Evolutionary conservation across 768 basidiomycete genomes (phyloP).

Genomic region (Pisolithus marmoratus): DNA sequence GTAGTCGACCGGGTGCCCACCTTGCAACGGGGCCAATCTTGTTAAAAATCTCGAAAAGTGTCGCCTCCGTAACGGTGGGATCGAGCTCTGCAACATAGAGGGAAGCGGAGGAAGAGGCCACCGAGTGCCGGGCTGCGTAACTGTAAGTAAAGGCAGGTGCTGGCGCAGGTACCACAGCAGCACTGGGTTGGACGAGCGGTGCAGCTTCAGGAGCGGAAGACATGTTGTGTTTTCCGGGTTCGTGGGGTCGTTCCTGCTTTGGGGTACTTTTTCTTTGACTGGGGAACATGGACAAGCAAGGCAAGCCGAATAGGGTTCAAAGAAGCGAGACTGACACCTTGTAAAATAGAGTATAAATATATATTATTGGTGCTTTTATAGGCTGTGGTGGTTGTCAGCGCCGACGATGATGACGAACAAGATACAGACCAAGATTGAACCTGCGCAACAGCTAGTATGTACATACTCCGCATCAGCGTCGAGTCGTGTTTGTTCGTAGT

Average conservation of each 20-base stretch:
- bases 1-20: slow-evolving; percentile 37
- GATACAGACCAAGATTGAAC: slow-evolving; percentile 58
- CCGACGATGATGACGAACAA: slow-evolving; percentile 11
- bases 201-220: slow-evolving; percentile 53
- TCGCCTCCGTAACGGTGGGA: slow-evolving; percentile 96
- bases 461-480: no score
- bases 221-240: slow-evolving; percentile 48
- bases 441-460: no score
- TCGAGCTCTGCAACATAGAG: slow-evolving; percentile 99
- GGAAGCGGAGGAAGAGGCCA: slow-evolving; percentile 75
- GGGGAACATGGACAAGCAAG: slow-evolving; percentile 12
- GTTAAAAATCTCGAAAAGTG: slow-evolving; percentile 99
- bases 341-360: no score
- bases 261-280: slow-evolving; percentile 73
- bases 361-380: no score
- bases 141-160: slow-evolving; percentile 46
- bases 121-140: slow-evolving; percentile 40
- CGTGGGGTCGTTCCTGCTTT: slow-evolving; percentile 73
- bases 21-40: slow-evolving; percentile 99
- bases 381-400: slow-evolving; percentile 30
- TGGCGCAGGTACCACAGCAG: slow-evolving; percentile 36
- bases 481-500: no score
- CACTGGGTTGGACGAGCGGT: slow-evolving; percentile 45
- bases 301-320: slow-evolving; percentile 9
- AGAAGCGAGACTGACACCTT: slow-evolving; percentile 43